Percentiles rank a stretch among this genome's conserved stretches.
Evolutionary conservation across 2,329 filamentous ascomycete species (phyloP).

Genomic region (Drechslerella coelobrocha): DNA sequence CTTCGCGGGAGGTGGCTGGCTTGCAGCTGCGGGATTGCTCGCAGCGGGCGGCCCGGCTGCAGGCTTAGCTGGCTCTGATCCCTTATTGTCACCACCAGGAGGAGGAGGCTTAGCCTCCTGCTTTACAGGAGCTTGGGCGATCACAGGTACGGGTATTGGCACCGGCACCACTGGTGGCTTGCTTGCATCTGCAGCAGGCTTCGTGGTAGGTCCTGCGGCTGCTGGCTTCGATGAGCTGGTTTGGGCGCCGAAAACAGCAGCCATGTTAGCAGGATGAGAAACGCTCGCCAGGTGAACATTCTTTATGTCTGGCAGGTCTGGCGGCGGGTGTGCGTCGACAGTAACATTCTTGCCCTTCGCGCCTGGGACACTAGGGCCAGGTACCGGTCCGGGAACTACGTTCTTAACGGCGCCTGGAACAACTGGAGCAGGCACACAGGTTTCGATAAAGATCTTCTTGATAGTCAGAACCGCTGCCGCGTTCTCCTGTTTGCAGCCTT

Average conservation of each 20-base stretch:
- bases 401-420: background rate
- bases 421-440: background rate
- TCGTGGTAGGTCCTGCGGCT: background rate
- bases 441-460: background rate
- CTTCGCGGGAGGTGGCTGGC: background rate
- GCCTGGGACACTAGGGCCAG: background rate
- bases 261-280: background rate
- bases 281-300: background rate
- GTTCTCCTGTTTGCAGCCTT: conserved; percentile 2
- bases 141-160: too few relatives aligned
- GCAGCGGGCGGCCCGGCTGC: too few relatives aligned
- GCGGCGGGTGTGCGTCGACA: background rate
- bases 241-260: too few relatives aligned
- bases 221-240: background rate
- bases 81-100: too few relatives aligned
- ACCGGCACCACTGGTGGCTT: too few relatives aligned
- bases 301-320: background rate
- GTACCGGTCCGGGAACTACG: too few relatives aligned
- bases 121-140: too few relatives aligned
- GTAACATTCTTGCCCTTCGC: background rate
- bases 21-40: too few relatives aligned
- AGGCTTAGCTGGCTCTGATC: too few relatives aligned
- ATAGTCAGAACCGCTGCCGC: background rate
- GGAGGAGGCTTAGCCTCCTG: too few relatives aligned
- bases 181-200: too few relatives aligned